phyloP scores from a whole-genome alignment of 805 yeast genomes.

The Kockiozyma suomiensis region DNA sequence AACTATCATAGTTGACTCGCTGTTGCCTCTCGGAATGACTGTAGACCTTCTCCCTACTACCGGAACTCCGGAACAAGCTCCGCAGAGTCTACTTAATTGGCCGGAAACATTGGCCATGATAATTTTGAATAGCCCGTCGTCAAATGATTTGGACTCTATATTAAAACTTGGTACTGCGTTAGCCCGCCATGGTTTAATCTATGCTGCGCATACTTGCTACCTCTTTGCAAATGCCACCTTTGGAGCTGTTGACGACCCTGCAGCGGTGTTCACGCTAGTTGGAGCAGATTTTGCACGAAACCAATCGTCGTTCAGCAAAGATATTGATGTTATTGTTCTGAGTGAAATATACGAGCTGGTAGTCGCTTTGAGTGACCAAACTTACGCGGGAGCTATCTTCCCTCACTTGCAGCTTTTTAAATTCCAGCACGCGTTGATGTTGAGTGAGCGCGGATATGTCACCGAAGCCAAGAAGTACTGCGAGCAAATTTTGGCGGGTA shows the following conservation, averaged over 20 bases:
- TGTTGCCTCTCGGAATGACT: conserved; percentile 23
- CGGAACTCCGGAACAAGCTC: conserved; percentile 10
- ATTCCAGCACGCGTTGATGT: conserved; percentile 64
- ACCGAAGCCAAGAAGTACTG: conserved; percentile 64
- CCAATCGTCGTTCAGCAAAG: conserved; percentile 49
- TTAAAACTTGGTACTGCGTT: conserved; percentile 45
- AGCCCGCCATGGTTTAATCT: conserved; percentile 43
- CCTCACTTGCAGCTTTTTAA: conserved; percentile 63
- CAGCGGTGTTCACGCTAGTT: conserved; percentile 34
- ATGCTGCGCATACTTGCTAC: conserved; percentile 48
- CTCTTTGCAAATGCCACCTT: conserved; percentile 40
- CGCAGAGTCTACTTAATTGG: conserved; percentile 38
- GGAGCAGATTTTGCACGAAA: conserved; percentile 40
- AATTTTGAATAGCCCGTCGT: conserved; percentile 38
- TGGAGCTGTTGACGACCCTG: conserved; percentile 37
- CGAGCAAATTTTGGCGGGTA: conserved; percentile 51
- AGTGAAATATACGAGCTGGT: conserved; percentile 72
- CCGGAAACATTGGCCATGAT: conserved; percentile 39
- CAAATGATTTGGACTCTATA: conserved; percentile 40
- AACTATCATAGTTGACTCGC: conserved; percentile 22
- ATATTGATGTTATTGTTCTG: conserved; percentile 54
- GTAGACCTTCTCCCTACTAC: conserved; percentile 14
- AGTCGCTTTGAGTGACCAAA: conserved; percentile 42
- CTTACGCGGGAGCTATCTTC: conserved; percentile 36
- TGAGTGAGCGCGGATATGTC: conserved; percentile 67